Base-by-base conservation (phyloP, 108 stramenopile species). In the Cyclotella choctawhatcheeana region DNA sequence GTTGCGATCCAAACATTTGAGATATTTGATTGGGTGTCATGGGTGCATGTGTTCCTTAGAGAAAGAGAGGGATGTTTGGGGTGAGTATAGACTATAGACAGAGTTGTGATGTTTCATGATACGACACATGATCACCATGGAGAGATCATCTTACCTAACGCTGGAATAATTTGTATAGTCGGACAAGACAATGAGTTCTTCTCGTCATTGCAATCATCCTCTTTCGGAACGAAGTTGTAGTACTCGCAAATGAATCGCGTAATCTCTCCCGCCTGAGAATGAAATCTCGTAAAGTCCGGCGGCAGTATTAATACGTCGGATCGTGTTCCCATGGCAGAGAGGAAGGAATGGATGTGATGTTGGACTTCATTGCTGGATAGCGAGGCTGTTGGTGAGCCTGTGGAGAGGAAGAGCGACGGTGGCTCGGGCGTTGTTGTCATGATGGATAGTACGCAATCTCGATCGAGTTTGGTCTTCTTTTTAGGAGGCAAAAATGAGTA, bases 41-140 rank as follows among this genome's bases (percentile, higher is more conserved):
- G 59, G 96, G 96, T 5, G 89, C 90, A 64, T 98, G 97, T 18
- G 95, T 97, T 1, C 97, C 97, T n/a, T n/a, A n/a, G n/a, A n/a
- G n/a, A n/a, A n/a, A n/a, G n/a, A n/a, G n/a, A n/a, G n/a, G n/a
- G n/a, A n/a, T n/a, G n/a, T n/a, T n/a, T n/a, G n/a, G n/a, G n/a
- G n/a, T n/a, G n/a, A n/a, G n/a, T n/a, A n/a, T n/a, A n/a, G n/a
- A n/a, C n/a, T n/a, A n/a, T n/a, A n/a, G n/a, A n/a, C n/a, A n/a
- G n/a, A n/a, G n/a, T n/a, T n/a, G n/a, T n/a, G n/a, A n/a, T n/a
- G n/a, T n/a, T n/a, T n/a, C n/a, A n/a, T n/a, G n/a, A n/a, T n/a
- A n/a, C n/a, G n/a, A n/a, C n/a, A n/a, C n/a, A n/a, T n/a, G n/a
- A n/a, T n/a, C n/a, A n/a, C n/a, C n/a, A n/a, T n/a, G n/a, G n/a